Conservation (phyloP, 2,329 filamentous ascomycete species). For the Alternaria incomplexa region DNA sequence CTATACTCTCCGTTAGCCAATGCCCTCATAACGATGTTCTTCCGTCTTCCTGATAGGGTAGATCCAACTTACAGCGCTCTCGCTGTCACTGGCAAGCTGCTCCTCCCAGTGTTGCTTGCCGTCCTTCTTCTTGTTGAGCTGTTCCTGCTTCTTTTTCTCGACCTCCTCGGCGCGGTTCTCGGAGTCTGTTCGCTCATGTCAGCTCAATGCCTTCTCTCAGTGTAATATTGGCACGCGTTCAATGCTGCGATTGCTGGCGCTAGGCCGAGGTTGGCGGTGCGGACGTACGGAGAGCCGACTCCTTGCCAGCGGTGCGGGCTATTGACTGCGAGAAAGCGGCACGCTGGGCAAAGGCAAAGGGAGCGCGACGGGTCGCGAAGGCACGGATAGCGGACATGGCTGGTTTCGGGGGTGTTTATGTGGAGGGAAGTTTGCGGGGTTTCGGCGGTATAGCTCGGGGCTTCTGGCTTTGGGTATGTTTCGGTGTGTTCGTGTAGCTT, state of each 20-base stretch:
- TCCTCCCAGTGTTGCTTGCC: slow-evolving; percentile 54
- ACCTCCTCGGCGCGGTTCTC: slow-evolving; percentile 49
- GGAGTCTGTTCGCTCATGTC: slow-evolving; percentile 23
- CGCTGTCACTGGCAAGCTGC: slow-evolving; percentile 51
- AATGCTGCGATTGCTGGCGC: not conserved
- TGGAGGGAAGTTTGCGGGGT: slow-evolving; percentile 6
- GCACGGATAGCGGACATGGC: slow-evolving; percentile 42
- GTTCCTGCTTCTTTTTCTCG: slow-evolving; percentile 52
- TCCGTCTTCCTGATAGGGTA: no score
- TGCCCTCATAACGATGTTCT: not conserved
- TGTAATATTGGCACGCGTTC: not conserved
- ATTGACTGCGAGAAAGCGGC: slow-evolving; percentile 49
- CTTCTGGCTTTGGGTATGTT: not conserved
- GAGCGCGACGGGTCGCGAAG: slow-evolving; percentile 39
- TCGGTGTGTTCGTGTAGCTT: not conserved
- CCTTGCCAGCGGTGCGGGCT: slow-evolving; percentile 51
- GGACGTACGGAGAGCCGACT: slow-evolving; percentile 52
- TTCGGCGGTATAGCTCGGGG: not conserved
- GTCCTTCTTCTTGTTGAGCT: slow-evolving; percentile 52
- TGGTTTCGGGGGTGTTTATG: slow-evolving; percentile 1
- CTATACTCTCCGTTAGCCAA: slow-evolving; percentile 18
- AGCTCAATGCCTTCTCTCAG: not conserved
- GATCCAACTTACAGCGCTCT: slow-evolving; percentile 45
- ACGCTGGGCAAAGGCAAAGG: slow-evolving; percentile 39
- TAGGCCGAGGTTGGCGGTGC: not conserved